Conservation (phyloP, 2,329 filamentous ascomycete species). For the Talaromyces sp. region DNA sequence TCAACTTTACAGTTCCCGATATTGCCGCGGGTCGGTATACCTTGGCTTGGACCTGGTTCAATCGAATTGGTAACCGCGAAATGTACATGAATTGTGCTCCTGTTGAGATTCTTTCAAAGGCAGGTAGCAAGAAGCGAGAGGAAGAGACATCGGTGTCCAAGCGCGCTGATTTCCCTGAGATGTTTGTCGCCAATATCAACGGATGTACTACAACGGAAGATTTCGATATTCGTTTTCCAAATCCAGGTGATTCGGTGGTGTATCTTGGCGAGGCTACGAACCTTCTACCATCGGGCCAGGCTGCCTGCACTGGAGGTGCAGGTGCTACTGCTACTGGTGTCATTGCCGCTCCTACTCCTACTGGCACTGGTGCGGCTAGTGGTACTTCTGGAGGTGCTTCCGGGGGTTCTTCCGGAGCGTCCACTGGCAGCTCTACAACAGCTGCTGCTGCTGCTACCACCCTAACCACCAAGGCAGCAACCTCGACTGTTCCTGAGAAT, state of each 20-base stretch:
- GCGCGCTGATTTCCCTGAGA: conserved; percentile 63
- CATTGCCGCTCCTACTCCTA: conserved; percentile 21
- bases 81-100: conserved; percentile 98
- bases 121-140: conserved; percentile 38
- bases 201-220: conserved; percentile 55
- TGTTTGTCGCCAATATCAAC: conserved; percentile 72
- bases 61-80: conserved; percentile 86
- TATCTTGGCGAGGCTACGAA: conserved; percentile 42
- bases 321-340: conserved; percentile 15
- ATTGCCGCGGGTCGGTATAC: conserved; percentile 73
- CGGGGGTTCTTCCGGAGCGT: background rate
- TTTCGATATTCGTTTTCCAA: conserved; percentile 63
- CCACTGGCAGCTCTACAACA: background rate
- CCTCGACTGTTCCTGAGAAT: conserved; percentile 21
- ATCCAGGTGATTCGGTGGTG: conserved; percentile 60
- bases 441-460: conserved; percentile 13
- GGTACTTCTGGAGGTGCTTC: conserved; percentile 8
- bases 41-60: conserved; percentile 93
- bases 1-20: conserved; percentile 67
- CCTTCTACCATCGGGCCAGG: conserved; percentile 31
- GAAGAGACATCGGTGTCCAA: conserved; percentile 45
- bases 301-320: conserved; percentile 28
- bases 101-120: conserved; percentile 53
- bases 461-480: conserved; percentile 16
- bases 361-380: conserved; percentile 21